These are phyloP conservation scores for Pseudonitzschia delicatissima DNA, from an alignment of 108 stramenopile genomes.

Conservation along the genomic window DNA sequence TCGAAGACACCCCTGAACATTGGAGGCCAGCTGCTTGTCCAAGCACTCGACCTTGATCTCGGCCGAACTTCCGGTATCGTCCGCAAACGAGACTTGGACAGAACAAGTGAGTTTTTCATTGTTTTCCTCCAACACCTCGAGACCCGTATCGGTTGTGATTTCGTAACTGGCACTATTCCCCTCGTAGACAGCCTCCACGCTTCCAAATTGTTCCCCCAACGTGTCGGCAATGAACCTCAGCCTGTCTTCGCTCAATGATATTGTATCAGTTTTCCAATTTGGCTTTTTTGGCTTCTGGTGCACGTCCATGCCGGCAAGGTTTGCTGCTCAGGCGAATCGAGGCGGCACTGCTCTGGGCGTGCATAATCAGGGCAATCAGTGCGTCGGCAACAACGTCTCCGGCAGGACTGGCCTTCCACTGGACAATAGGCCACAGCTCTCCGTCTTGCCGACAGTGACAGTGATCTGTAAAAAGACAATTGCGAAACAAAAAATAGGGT, in stretches of 20 bases:
- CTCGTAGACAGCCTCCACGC: constrained; percentile 80
- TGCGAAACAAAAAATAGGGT: not conserved
- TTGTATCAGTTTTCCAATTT: no score
- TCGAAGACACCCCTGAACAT: constrained; percentile 71
- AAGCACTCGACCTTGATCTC: constrained; percentile 73
- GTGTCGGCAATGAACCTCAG: constrained; percentile 56
- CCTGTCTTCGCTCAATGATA: constrained; percentile 41
- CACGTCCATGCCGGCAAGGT: constrained; percentile 77
- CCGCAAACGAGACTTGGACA: constrained; percentile 67
- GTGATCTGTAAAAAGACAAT: constrained; percentile 32
- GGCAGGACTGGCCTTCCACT: constrained; percentile 89
- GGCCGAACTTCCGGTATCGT: constrained; percentile 37
- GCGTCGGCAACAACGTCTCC: constrained; percentile 94
- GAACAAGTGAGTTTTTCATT: constrained; percentile 48
- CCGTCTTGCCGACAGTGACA: constrained; percentile 59
- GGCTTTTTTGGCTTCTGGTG: no score
- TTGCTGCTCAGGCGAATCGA: constrained; percentile 83
- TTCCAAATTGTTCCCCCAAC: constrained; percentile 70
- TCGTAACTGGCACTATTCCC: constrained; percentile 66
- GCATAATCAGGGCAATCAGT: constrained; percentile 85
- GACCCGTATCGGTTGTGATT: constrained; percentile 62
- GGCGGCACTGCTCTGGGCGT: constrained; percentile 86
- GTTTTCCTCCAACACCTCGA: constrained; percentile 33
- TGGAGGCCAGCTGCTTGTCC: constrained; percentile 69
- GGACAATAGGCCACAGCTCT: constrained; percentile 67